Percentiles rank a stretch among this genome's conserved stretches.
Conservation (phyloP, 1,284 basidiomycete genomes). For the Ustilago lituana region DNA sequence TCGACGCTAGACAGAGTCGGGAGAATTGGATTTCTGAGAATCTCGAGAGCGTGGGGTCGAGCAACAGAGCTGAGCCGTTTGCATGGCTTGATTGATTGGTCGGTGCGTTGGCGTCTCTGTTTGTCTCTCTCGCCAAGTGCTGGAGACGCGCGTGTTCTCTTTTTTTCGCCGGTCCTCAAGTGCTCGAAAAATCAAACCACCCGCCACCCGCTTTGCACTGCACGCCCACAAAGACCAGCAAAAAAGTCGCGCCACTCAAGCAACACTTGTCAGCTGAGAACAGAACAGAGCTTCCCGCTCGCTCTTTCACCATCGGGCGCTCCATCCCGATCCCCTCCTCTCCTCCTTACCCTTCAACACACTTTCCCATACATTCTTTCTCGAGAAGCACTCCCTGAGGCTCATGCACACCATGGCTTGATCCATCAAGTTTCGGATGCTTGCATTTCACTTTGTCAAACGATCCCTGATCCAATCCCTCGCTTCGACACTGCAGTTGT, state of each 20-base stretch:
- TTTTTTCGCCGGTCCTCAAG: too few species aligned
- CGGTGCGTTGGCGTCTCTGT: slow-evolving; percentile 12
- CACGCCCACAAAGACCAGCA: background rate
- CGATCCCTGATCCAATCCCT: slow-evolving; percentile 20
- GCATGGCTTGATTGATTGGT: slow-evolving; percentile 8
- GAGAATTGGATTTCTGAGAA: background rate
- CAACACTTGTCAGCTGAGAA: background rate
- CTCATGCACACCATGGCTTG: too few species aligned
- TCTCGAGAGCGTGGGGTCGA: slow-evolving; percentile 4
- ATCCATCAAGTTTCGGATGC: too few species aligned
- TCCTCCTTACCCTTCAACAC: background rate
- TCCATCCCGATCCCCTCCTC: background rate
- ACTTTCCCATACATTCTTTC: too few species aligned
- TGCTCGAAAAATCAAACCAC: too few species aligned
- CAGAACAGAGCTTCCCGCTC: too few species aligned
- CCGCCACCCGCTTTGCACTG: too few species aligned
- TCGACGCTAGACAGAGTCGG: background rate
- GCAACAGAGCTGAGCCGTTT: too few species aligned
- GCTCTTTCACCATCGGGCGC: slow-evolving; percentile 1
- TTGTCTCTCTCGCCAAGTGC: too few species aligned
- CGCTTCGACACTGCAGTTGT: slow-evolving; percentile 15
- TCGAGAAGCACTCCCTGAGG: too few species aligned
- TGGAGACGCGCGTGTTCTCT: too few species aligned
- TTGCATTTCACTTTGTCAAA: slow-evolving; percentile 10
- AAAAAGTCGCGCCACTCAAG: slow-evolving; percentile 14